Evolutionary conservation across 495 filamentous ascomycete species (phyloP).

Genomic region (Penicillium silybi): DNA sequence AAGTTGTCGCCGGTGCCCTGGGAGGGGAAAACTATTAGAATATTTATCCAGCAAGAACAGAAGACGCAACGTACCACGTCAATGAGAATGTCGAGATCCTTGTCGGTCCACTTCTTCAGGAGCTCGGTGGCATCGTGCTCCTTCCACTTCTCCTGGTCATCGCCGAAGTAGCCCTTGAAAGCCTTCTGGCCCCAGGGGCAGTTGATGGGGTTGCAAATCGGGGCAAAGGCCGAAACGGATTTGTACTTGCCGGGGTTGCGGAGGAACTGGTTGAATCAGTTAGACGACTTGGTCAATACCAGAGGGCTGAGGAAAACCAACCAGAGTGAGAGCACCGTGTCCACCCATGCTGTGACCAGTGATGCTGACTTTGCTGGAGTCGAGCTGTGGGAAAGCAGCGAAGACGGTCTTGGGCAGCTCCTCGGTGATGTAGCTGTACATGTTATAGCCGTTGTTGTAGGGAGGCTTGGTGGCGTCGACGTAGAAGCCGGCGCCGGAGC

Average conservation of each 20-base stretch:
- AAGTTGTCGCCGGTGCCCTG: conserved; percentile 91
- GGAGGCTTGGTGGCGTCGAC: conserved; percentile 78
- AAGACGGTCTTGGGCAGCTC: conserved; percentile 81
- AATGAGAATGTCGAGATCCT: conserved; percentile 68
- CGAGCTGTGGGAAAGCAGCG: conserved; percentile 59
- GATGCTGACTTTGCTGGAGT: conserved; percentile 66
- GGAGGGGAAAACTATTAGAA: background rate
- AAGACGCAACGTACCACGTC: conserved; percentile 60
- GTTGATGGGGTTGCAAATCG: conserved; percentile 79
- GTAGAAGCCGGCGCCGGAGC: conserved; percentile 89
- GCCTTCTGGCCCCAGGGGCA: conserved; percentile 97
- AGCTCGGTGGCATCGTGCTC: conserved; percentile 92
- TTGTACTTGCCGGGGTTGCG: conserved; percentile 87
- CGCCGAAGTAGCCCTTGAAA: conserved; percentile 83
- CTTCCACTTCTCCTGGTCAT: conserved; percentile 70
- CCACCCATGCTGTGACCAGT: conserved; percentile 96
- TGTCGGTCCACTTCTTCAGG: conserved; percentile 64
- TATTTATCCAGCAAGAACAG: background rate
- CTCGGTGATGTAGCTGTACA: conserved; percentile 84
- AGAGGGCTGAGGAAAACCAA: conserved; percentile 21
- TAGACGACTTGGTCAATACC: background rate
- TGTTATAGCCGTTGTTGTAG: conserved; percentile 73
- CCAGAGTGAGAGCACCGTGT: conserved; percentile 85
- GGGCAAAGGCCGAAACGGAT: conserved; percentile 84
- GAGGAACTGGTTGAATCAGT: conserved; percentile 54